These are phyloP conservation scores for Cichorium intybus DNA, from an alignment of 140 eudicot genomes.

Conservation along the genomic window DNA sequence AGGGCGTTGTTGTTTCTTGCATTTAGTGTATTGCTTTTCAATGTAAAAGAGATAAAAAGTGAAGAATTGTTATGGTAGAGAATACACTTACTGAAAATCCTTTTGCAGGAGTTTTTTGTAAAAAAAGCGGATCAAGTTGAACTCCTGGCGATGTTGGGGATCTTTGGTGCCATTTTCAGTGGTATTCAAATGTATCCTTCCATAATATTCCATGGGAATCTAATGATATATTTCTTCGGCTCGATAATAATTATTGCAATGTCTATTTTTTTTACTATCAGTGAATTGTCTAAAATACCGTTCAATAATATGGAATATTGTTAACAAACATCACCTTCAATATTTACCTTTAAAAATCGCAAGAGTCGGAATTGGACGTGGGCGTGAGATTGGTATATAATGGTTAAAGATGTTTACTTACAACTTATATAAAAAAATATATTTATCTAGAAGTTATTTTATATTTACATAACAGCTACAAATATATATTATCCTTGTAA, in stretches of 20 bases:
- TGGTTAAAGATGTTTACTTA: too few relatives aligned
- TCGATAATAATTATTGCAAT: background rate
- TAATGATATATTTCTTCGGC: too few relatives aligned
- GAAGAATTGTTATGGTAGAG: background rate
- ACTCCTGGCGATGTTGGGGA: constrained; percentile 89
- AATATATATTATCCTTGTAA: too few relatives aligned
- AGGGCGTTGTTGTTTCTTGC: background rate
- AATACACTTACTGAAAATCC: background rate
- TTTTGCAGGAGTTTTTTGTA: constrained; percentile 72
- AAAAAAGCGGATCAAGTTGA: constrained; percentile 79
- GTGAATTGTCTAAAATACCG: background rate
- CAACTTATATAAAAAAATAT: too few relatives aligned
- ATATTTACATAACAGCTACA: too few relatives aligned
- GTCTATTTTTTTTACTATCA: background rate
- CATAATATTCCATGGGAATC: background rate
- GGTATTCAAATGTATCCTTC: constrained; percentile 87
- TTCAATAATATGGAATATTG: background rate
- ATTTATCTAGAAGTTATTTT: too few relatives aligned
- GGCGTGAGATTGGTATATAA: too few relatives aligned
- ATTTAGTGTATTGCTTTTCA: background rate
- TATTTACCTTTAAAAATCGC: too few relatives aligned
- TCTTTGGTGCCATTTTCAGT: constrained; percentile 89
- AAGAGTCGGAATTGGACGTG: too few relatives aligned
- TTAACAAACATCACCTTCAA: too few relatives aligned
- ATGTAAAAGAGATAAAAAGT: background rate